Evolutionary conservation across 2,329 filamentous ascomycete genomes (phyloP).

Genomic region (Didymellaceae sp.): DNA sequence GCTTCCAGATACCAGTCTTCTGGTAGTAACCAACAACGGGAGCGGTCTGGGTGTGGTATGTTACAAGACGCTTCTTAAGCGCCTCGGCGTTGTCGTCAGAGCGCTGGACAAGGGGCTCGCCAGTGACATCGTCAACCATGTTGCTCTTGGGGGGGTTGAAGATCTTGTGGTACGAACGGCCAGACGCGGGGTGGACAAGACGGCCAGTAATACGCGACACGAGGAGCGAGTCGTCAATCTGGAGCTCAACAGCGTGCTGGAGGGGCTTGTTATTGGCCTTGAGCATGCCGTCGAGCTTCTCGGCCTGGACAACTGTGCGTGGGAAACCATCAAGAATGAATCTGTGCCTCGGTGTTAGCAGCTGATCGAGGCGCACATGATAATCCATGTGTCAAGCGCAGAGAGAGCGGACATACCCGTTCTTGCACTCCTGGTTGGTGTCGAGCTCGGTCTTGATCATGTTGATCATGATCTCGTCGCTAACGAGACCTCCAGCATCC

Average conservation of each 20-base stretch:
- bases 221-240: constrained; percentile 93
- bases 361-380: background rate
- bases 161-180: constrained; percentile 95
- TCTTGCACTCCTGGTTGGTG: constrained; percentile 92
- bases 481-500: constrained; percentile 96
- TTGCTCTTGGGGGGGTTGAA: constrained; percentile 96
- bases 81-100: constrained; percentile 97
- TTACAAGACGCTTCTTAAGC: constrained; percentile 89
- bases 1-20: constrained; percentile 95
- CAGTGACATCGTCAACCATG: constrained; percentile 97
- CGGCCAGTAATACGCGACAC: constrained; percentile 97
- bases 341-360: constrained; percentile 54
- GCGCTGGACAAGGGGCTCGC: constrained; percentile 94
- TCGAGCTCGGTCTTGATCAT: constrained; percentile 99
- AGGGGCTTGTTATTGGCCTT: constrained; percentile 77
- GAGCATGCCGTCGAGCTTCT: constrained; percentile 95
- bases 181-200: constrained; percentile 92
- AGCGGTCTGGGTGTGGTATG: constrained; percentile 92
- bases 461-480: constrained; percentile 98
- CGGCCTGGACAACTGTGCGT: constrained; percentile 91
- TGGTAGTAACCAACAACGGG: constrained; percentile 97
- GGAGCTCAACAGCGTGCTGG: constrained; percentile 93
- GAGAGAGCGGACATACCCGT: constrained; percentile 69
- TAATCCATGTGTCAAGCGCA: background rate
- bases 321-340: constrained; percentile 99